Evolutionary conservation across 768 basidiomycete species (phyloP).

Genomic region (Collybia nuda): DNA sequence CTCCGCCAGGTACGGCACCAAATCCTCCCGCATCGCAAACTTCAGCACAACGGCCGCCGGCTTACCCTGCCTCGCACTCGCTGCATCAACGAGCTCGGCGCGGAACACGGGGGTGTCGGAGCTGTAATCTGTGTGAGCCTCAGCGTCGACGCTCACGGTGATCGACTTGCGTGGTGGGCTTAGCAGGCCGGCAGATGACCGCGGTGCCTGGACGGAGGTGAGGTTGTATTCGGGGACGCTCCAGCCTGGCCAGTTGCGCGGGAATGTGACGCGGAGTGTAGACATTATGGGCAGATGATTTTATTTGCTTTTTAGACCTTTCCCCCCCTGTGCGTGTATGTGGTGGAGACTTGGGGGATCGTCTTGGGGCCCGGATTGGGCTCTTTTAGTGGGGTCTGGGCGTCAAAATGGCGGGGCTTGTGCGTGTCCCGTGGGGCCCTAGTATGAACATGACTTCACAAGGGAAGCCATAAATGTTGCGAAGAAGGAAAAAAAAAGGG

Average conservation of each 20-base stretch:
- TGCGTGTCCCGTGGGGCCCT: too few relatives aligned
- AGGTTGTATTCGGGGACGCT: conserved; percentile 27
- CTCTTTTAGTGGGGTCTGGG: too few relatives aligned
- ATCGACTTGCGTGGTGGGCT: conserved; percentile 11
- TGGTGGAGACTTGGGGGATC: too few relatives aligned
- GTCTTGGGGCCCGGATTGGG: too few relatives aligned
- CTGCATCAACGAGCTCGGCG: conserved; percentile 18
- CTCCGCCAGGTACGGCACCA: conserved; percentile 30
- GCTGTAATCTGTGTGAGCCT: conserved; percentile 29
- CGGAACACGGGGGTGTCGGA: conserved; percentile 39
- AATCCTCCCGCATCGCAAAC: conserved; percentile 38
- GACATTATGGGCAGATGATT: conserved; percentile 8
- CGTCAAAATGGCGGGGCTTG: too few relatives aligned
- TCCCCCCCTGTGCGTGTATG: too few relatives aligned
- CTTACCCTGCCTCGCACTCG: too few relatives aligned
- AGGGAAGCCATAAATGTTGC: not conserved
- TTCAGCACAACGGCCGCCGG: conserved; percentile 27
- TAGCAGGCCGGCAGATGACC: not conserved
- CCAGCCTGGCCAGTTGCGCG: conserved; percentile 36
- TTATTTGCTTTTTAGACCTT: too few relatives aligned
- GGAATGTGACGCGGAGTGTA: conserved; percentile 32
- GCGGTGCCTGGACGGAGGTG: conserved; percentile 13
- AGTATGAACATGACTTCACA: too few relatives aligned
- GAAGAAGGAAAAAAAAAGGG: too few relatives aligned
- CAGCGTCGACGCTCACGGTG: conserved; percentile 29